phyloP scores from a whole-genome alignment of 2,329 filamentous ascomycete species.

The Metarhizium sp. region DNA sequence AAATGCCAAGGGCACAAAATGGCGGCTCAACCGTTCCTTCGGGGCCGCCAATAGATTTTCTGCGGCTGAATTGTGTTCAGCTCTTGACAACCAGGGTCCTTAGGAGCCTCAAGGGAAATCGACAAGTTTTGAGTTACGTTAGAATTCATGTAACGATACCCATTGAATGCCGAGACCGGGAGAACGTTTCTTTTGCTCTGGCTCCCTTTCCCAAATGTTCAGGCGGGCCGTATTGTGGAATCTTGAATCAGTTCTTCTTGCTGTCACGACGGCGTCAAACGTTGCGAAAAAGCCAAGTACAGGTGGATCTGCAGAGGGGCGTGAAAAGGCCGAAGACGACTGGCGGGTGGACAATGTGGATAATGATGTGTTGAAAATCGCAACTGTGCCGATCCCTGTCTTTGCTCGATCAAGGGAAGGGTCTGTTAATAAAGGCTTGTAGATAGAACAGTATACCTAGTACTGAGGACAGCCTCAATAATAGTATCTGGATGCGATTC shows the following conservation, averaged over 20 bases:
- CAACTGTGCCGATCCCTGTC: neutral
- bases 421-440: neutral
- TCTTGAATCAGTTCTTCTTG: neutral
- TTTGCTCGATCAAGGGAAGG: neutral
- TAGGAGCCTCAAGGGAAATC: too few relatives aligned
- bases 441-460: neutral
- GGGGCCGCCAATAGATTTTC: neutral
- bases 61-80: neutral
- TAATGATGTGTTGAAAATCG: neutral
- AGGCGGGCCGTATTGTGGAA: neutral
- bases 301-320: neutral
- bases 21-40: neutral
- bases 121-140: neutral
- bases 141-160: neutral
- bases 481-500: neutral
- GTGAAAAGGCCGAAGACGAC: neutral
- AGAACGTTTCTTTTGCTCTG: neutral
- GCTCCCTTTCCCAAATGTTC: neutral
- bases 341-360: neutral
- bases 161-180: neutral
- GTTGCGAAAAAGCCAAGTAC: conserved; percentile 1
- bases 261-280: conserved; percentile 1
- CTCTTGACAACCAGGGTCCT: too few relatives aligned
- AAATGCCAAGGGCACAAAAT: neutral
- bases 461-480: neutral